Base-by-base conservation (phyloP, 305 asterid genomes). In the Fraxinus ornus region DNA sequence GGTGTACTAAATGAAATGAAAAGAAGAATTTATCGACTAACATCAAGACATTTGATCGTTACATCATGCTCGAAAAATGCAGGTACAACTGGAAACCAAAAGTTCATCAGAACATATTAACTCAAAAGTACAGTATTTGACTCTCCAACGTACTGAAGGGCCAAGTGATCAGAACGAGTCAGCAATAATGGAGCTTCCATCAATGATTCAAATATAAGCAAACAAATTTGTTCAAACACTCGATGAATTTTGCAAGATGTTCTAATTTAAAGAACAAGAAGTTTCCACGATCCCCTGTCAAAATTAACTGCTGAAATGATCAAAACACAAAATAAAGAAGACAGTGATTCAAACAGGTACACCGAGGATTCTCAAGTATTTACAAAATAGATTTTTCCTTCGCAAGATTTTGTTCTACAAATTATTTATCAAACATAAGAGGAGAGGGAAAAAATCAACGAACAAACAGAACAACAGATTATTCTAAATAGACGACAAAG, bases 401-500 rank as follows among this genome's bases (percentile, higher is more conserved):
- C 80, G 70, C 83, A 80, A 55, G 83, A 83, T 78, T 80, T 47
- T 83, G 78, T 79, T 84, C 90, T 81, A 90, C 94, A 88, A 60
- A 82, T 93, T 95, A 93, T 94, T 95, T 91, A 91, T 93, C 91
- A 47, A 86, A 92, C 44, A 77, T 77, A 26, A 75, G 86, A 82
- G 73, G 15, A 15, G 64, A 83, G 83, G 80, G 79, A 62, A 79
- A 81, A 79, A 78, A 82, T 21, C 26, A 79, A 83, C 21, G 80
- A 84, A 41, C 75, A 85, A 85, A 70, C 88, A 82, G 85, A 66
- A 87, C 91, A 81, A 76, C 84, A 87, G 88, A 85, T 72, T 83
- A 89, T 89, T 80, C 30, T 84, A 77, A 87, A 85, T 81, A 44
- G 88, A 89, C 82, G 87, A 86, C 90, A 86, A 85, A 85, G 87